Evolutionary conservation across 306 rosid genomes (phyloP).

Genomic region (Ormosia semicastrata): DNA sequence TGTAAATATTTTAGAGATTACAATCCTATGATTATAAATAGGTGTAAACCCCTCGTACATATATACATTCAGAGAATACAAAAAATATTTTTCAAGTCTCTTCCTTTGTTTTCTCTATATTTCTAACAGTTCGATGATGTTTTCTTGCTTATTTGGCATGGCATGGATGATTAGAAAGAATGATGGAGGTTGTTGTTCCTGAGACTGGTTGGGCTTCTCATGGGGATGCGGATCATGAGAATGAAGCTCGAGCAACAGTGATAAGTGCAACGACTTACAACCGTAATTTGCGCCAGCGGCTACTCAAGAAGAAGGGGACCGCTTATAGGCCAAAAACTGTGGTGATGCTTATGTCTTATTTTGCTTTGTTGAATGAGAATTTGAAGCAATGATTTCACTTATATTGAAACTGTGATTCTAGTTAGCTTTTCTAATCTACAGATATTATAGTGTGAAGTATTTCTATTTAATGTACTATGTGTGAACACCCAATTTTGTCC

Average conservation of each 20-base stretch:
- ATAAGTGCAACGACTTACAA: constrained; percentile 71
- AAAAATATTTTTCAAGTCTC: too few species aligned
- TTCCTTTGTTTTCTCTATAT: too few species aligned
- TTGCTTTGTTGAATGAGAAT: constrained; percentile 90
- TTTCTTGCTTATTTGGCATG: too few species aligned
- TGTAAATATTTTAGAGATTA: too few species aligned
- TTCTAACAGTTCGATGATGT: too few species aligned
- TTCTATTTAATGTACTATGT: background rate
- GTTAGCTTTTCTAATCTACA: background rate
- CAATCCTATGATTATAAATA: too few species aligned
- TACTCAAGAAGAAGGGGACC: constrained; percentile 76
- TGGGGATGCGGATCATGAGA: constrained; percentile 68
- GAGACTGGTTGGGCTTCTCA: constrained; percentile 95
- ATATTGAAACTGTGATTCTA: background rate
- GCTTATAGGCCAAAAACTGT: constrained; percentile 70
- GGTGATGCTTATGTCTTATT: constrained; percentile 71
- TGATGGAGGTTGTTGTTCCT: constrained; percentile 73
- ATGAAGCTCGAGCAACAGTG: constrained; percentile 64
- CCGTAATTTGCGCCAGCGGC: constrained; percentile 50
- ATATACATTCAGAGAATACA: too few species aligned
- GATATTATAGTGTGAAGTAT: background rate
- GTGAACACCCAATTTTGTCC: too few species aligned
- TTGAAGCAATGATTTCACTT: constrained; percentile 38
- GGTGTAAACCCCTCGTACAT: too few species aligned
- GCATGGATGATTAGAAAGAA: too few species aligned